Base-by-base conservation (phyloP, 441 rosid species). In the Croton laevigatus region DNA sequence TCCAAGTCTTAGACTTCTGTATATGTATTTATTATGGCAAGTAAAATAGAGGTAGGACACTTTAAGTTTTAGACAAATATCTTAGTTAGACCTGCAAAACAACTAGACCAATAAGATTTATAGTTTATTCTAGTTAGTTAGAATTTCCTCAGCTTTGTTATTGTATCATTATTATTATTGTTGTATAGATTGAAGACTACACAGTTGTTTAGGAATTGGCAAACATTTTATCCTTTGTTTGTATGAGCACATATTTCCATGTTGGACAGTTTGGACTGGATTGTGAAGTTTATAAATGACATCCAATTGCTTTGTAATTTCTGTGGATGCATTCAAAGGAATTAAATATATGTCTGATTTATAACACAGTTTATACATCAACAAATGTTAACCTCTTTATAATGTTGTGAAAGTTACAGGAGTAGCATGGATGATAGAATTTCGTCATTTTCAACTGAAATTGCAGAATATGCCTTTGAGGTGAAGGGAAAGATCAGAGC, bases 401-500 rank as follows among this genome's bases (percentile, higher is more conserved):
- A 37, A 60, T 20, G n/a, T 6, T 40, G 46, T 44, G 55, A 40
- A 53, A 62, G 23, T 34, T 27, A 13, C 10, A 13, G 58, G 16
- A 5, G 5, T 42, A 8, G 46, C n/a, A 42, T 54, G 23, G 17
- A 51, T 38, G 55, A 63, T 37, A 20, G 5, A 14, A 16, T 12
- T 64, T 23, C 49, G 19, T 55, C 54, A 44, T 38, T 52, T 38
- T 27, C 54, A 27, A 45, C 22, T 34, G 5, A 60, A 40, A 23
- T 46, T 16, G 48, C 65, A 65, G 51, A 46, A 17, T 54, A 55
- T 48, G 22, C 64, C 19, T 62, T 54, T 34, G 22, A 13, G 37
- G 58, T 27, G 48, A 22, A 16, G 12, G 44, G 36, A 20, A 72
- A 72, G 53, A 45, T 53, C 16, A 38, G 48, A 62, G 49, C 69